phyloP scores from a whole-genome alignment of 1,284 basidiomycete genomes.

The Irpex sp. region DNA sequence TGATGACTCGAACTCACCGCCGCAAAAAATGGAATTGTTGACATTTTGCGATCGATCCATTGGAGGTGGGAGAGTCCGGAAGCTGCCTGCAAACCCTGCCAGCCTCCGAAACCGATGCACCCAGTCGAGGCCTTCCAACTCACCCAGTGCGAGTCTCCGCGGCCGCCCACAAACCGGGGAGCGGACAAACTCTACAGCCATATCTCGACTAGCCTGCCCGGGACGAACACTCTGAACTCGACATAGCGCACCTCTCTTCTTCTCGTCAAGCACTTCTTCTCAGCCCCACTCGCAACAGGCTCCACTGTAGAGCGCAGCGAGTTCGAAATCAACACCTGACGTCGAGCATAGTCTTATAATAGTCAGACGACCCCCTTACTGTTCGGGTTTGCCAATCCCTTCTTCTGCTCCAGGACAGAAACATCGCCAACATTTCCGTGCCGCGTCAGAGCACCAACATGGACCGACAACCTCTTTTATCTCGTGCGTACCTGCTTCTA shows the following conservation, averaged over 20 bases:
- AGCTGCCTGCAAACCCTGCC: not conserved
- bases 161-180: not conserved
- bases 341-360: not conserved
- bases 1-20: not conserved
- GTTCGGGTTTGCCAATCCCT: not conserved
- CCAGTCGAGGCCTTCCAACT: not conserved
- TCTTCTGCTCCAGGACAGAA: not conserved
- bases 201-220: not conserved
- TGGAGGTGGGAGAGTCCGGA: not conserved
- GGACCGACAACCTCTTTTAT: slow-evolving; percentile 3
- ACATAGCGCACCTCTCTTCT: not conserved
- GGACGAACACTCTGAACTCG: not conserved
- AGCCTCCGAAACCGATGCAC: not conserved
- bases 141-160: not conserved
- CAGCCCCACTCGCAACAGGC: not conserved
- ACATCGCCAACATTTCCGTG: too few species aligned
- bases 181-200: not conserved
- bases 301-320: not conserved
- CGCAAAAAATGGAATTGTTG: not conserved
- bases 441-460: slow-evolving; percentile 2
- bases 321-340: not conserved
- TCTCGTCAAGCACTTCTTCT: not conserved
- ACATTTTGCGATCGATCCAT: not conserved
- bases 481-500: not conserved
- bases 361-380: not conserved